Base-by-base conservation (phyloP, 2,329 filamentous ascomycete species). In the Fusarium staphyleae region DNA sequence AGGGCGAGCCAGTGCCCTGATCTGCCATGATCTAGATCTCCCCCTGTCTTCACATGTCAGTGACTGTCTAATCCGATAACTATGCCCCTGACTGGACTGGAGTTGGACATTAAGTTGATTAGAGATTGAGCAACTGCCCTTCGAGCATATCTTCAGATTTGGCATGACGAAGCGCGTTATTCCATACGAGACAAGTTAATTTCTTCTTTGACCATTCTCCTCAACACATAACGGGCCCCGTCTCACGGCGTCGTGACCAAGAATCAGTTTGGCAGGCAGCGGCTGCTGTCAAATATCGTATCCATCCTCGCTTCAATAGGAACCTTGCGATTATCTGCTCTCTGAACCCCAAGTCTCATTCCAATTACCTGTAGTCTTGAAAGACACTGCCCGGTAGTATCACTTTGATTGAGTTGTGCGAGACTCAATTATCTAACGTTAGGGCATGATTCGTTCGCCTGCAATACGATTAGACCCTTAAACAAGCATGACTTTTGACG, bases 41-140 rank as follows among this genome's bases (percentile, higher is more conserved):
- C 41, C 57, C 62, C 52, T 53, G 41, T 28, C 47, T 60, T 60
- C 57, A 60, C 57, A 60, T 60, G 57, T 62, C 57, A 60, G 48
- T 44, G 46, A 28, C 37, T 57, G 57, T 48, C 37, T 56, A 42
- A 45, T 37, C 18, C 24, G 34, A 28, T 10, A n/a, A n/a, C n/a
- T n/a, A 14, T 52, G 57, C 48, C 37, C 57, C 53, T 62, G 53
- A 47, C 48, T 40, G 52, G 52, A 32, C 36, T 37, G 24, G 42
- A 37, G 48, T 18, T 16, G 47, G 33, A 39, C 50, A 34, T 22
- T 33, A 24, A 8, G 5, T 24, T 24, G 22, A 24, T 24, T 24
- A 24, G 22, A 24, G 22, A 24, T 24, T 24, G 22, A 22, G 19
- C 19, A n/a, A n/a, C n/a, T n/a, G n/a, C n/a, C 19, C 19, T 4